Percentiles rank a stretch among this genome's conserved stretches.
phyloP scores from a whole-genome alignment of 495 filamentous ascomycete species.

The Penicillium samsonianum region DNA sequence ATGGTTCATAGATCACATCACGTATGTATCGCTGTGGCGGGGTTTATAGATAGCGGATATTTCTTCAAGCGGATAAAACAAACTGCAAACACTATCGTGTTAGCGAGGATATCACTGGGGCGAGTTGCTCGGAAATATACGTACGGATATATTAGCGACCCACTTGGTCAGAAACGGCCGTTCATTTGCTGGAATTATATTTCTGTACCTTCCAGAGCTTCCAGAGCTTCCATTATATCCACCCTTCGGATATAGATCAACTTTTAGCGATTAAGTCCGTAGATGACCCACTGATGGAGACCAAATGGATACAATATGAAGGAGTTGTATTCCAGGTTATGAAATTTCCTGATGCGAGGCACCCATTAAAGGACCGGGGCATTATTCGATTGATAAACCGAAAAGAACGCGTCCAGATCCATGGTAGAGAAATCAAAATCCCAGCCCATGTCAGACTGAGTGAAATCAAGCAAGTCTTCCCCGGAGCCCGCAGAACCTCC shows the following conservation, averaged over 20 bases:
- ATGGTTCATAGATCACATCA: not conserved
- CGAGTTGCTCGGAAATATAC: not conserved
- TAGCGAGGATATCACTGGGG: not conserved
- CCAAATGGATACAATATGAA: not conserved
- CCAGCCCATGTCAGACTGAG: constrained; percentile 48
- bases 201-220: not conserved
- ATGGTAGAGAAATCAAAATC: constrained; percentile 50
- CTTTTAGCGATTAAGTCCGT: not conserved
- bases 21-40: not conserved
- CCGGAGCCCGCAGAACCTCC: constrained; percentile 32
- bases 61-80: not conserved
- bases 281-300: not conserved
- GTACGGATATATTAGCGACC: not conserved
- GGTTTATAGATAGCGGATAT: not conserved
- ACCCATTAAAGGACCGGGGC: constrained; percentile 6
- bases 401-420: constrained; percentile 48
- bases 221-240: not conserved
- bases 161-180: not conserved
- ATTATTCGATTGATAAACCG: constrained; percentile 32
- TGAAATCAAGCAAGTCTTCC: constrained; percentile 45
- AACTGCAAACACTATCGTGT: not conserved
- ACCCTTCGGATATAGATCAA: constrained; percentile 10
- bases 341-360: not conserved
- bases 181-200: not conserved
- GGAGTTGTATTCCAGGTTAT: not conserved